Percentiles rank a stretch among this genome's conserved stretches.
Conservation (phyloP, 2,329 filamentous ascomycete species). For the Xylaria sp. region DNA sequence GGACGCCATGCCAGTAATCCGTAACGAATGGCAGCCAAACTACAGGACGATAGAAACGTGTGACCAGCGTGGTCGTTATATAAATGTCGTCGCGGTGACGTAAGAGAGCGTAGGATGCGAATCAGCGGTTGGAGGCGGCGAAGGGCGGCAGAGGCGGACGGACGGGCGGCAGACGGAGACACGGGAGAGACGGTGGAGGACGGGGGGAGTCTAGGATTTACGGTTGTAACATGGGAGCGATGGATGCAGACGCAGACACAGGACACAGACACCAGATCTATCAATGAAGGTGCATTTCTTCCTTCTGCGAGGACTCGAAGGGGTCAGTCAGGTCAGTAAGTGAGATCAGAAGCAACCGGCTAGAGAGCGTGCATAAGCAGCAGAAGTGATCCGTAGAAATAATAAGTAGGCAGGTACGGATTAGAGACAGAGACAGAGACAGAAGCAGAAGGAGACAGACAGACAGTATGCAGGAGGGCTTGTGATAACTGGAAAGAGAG, state of each 20-base stretch:
- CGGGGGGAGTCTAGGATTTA: conserved; percentile 15
- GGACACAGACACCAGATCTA: conserved; percentile 5
- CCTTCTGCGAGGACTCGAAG: neutral
- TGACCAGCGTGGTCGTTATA: conserved; percentile 3
- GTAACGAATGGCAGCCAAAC: neutral
- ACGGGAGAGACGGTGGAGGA: conserved; percentile 15
- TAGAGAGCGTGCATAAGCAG: neutral
- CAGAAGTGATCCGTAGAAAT: neutral
- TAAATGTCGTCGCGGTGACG: conserved; percentile 4
- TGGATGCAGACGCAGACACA: conserved; percentile 2
- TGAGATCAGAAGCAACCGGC: neutral
- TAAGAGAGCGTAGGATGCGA: conserved; percentile 7
- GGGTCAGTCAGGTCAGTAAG: conserved; percentile 1
- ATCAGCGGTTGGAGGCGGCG: neutral
- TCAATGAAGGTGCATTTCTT: conserved; percentile 12
- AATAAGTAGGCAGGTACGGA: neutral
- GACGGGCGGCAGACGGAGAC: conserved; percentile 6
- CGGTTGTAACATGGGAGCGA: conserved; percentile 26
- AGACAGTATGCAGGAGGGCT: neutral
- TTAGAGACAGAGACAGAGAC: neutral
- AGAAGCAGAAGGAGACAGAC: neutral
- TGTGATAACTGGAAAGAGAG: neutral
- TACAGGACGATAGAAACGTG: neutral
- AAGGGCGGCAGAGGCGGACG: conserved; percentile 15
- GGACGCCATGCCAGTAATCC: conserved; percentile 25